Base-by-base conservation (phyloP, 2,329 filamentous ascomycete species). In the Herpotrichia juniperi region DNA sequence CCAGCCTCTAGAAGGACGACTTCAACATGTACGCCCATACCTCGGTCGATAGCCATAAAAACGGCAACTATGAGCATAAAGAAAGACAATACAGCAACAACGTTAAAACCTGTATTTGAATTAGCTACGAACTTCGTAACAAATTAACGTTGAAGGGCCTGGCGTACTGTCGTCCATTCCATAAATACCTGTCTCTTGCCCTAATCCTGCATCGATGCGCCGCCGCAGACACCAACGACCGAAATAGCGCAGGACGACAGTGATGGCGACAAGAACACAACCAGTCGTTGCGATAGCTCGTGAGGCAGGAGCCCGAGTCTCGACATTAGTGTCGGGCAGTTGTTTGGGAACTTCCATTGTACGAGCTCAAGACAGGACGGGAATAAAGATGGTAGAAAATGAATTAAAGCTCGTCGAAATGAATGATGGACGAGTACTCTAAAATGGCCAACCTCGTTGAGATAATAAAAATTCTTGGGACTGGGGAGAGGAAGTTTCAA, bases 11-110 rank as follows among this genome's bases (percentile, higher is more conserved):
- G 62, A 39, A 64, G 48, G 8, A 74, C 59, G 11, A 67, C 58
- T 2, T 56, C 57, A 10, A 68, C 47, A 48, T 73, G 71, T 9
- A 50, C 56, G 14, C 72, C 72, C 46, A 74, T 64, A 5, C 72
- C 72, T 40, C 67, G 63, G 12, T 56, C 32, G 22, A 53, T 58
- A 14, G 61, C 56, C 14, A 59, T 44, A 8, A 53, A 45, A 5
- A 58, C 58, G 7, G 60, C 58, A 28, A 46, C 40, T 12, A 44
- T 39, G 3, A 63, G 54, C 5, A 58, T 58, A 42, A 42, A 63
- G 47, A 63, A 63, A 8, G 58, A 51, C 12, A 61, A 16, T 9
- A 63, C 57, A 11, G 60, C 54, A 5, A 61, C 47, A 2, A 63
- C 28, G 34, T 63, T 59, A 47, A 63, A 63, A 1, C 59, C 60